A percentile compares a stretch with the other conserved stretches of the same genome.
Conservation (phyloP, 345 rosid genomes). For the Tarenaya hassleriana region DNA sequence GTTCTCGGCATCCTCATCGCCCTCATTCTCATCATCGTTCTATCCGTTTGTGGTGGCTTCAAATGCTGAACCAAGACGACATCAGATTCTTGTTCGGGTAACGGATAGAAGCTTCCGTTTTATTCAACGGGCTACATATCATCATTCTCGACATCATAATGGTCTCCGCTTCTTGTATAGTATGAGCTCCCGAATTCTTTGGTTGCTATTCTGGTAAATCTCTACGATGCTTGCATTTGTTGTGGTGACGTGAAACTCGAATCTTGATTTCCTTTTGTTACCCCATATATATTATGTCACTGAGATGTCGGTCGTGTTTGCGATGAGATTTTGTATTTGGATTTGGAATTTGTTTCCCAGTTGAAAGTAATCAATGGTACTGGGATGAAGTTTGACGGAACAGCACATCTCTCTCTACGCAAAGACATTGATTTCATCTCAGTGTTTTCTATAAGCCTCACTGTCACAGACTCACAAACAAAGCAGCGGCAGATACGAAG, state of each 20-base stretch:
- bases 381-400: conserved; percentile 2
- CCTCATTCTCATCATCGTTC: conserved; percentile 52
- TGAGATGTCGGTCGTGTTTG: too few relatives aligned
- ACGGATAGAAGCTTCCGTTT: not conserved
- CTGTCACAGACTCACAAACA: conserved; percentile 87
- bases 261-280: not conserved
- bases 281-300: too few relatives aligned
- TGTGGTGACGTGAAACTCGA: conserved; percentile 8
- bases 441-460: conserved; percentile 74
- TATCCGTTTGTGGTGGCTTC: conserved; percentile 38
- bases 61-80: conserved; percentile 21
- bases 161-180: conserved; percentile 36
- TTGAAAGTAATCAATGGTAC: not conserved
- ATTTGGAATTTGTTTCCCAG: too few relatives aligned
- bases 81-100: not conserved
- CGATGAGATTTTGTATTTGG: too few relatives aligned
- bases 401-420: conserved; percentile 5
- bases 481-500: conserved; percentile 65
- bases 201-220: not conserved
- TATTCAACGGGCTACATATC: not conserved
- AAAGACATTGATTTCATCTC: conserved; percentile 57
- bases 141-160: too few relatives aligned
- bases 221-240: conserved; percentile 23
- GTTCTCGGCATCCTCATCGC: conserved; percentile 49
- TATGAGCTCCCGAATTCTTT: conserved; percentile 23